Evolutionary conservation across 768 basidiomycete species (phyloP).

Genomic region (Podaxis sp.): DNA sequence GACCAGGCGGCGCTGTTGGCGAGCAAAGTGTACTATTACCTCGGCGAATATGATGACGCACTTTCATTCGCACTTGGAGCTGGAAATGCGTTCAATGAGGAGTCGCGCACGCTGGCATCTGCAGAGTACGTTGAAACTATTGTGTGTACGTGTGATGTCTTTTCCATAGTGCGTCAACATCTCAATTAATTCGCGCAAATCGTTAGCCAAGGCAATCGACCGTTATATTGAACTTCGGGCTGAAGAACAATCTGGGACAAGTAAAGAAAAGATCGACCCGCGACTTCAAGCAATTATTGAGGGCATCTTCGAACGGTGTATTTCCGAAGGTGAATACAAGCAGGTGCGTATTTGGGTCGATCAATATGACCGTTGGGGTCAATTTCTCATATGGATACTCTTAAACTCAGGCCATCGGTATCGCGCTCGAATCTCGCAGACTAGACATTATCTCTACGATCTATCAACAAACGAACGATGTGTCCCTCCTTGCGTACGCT

Average conservation of each 20-base stretch:
- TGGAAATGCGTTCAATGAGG: slow-evolving; percentile 78
- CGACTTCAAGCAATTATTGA: slow-evolving; percentile 84
- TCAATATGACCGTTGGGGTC: slow-evolving; percentile 12
- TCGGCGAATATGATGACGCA: slow-evolving; percentile 94
- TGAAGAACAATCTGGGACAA: slow-evolving; percentile 42
- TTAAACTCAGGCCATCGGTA: slow-evolving; percentile 74
- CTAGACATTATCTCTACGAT: slow-evolving; percentile 82
- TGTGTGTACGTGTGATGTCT: slow-evolving; percentile 60
- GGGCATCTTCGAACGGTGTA: slow-evolving; percentile 80
- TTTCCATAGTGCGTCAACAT: background rate
- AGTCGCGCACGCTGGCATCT: slow-evolving; percentile 55
- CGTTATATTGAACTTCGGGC: slow-evolving; percentile 74
- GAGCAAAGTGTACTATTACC: slow-evolving; percentile 98
- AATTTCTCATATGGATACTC: background rate
- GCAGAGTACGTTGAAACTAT: slow-evolving; percentile 94
- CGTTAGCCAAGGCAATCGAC: slow-evolving; percentile 91
- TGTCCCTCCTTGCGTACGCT: slow-evolving; percentile 79
- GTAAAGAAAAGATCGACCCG: slow-evolving; percentile 66
- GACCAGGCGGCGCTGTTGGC: slow-evolving; percentile 86
- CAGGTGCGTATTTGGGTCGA: slow-evolving; percentile 48
- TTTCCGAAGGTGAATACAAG: slow-evolving; percentile 85
- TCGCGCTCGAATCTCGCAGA: slow-evolving; percentile 88
- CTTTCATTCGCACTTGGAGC: slow-evolving; percentile 93
- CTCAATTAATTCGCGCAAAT: slow-evolving; percentile 1
- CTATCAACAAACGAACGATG: slow-evolving; percentile 70